Evolutionary conservation across 331 rosid genomes (phyloP).

Genomic region (Acacia pycnantha): DNA sequence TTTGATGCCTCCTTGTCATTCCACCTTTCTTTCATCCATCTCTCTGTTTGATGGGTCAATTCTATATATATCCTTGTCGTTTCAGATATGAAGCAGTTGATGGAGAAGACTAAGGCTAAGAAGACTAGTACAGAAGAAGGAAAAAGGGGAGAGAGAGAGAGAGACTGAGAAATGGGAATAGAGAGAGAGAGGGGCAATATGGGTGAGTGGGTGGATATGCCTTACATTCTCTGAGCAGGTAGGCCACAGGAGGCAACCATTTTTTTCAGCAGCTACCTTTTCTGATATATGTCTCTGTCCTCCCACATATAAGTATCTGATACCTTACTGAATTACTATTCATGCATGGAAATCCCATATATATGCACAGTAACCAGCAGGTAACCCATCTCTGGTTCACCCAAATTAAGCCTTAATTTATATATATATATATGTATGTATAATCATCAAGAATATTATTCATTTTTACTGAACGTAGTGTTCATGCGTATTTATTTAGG

Average conservation of each 20-base stretch:
- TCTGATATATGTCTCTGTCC: neutral
- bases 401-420: neutral
- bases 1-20: neutral
- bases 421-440: neutral
- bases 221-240: slow-evolving; percentile 30
- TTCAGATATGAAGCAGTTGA: slow-evolving; percentile 3
- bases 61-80: neutral
- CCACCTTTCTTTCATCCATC: too few species aligned
- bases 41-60: slow-evolving; percentile 13
- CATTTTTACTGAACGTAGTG: slow-evolving; percentile 1
- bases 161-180: too few species aligned
- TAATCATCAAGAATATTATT: neutral
- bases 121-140: neutral
- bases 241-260: slow-evolving; percentile 13
- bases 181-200: neutral
- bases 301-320: neutral
- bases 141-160: neutral
- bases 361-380: neutral
- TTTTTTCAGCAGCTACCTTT: slow-evolving; percentile 25
- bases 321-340: neutral
- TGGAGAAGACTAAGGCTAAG: slow-evolving; percentile 1
- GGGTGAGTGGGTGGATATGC: slow-evolving; percentile 16
- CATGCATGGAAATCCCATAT: neutral
- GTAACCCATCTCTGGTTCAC: neutral
- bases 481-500: neutral